Evolutionary conservation across 176 grass and related monocot genomes (phyloP).

Genomic region (Carex cristatella): DNA sequence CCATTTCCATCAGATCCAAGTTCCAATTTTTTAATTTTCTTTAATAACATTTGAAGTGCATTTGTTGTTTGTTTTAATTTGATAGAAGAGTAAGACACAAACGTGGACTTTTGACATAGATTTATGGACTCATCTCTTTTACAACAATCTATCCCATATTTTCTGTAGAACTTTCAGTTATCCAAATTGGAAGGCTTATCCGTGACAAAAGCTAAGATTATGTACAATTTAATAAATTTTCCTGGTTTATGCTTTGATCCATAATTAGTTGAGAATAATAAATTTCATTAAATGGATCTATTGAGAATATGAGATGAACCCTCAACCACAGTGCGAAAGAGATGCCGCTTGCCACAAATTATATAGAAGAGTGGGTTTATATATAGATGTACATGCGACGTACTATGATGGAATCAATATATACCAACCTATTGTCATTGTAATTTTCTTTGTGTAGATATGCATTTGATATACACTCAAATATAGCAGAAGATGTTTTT

Average conservation of each 20-base stretch:
- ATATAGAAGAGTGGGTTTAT: not conserved
- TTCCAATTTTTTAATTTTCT: not conserved
- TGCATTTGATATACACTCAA: conserved; percentile 23
- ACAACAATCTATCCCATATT: not conserved
- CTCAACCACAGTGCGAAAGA: not conserved
- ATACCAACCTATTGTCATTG: not conserved
- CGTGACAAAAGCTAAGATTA: not conserved
- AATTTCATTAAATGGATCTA: not conserved
- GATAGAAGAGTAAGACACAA: not conserved
- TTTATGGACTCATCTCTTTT: too few relatives aligned
- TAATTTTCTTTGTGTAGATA: conserved; percentile 14
- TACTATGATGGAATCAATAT: not conserved
- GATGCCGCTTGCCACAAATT: not conserved
- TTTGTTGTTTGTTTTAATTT: not conserved
- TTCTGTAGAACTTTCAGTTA: not conserved
- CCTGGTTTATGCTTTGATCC: not conserved
- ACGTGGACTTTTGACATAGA: not conserved
- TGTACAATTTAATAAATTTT: not conserved
- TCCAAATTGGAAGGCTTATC: not conserved
- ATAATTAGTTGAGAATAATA: not conserved
- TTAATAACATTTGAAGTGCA: not conserved
- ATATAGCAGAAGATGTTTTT: conserved; percentile 26
- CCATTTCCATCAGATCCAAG: not conserved
- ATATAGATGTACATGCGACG: not conserved
- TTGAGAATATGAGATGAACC: not conserved